Conservation (phyloP, 2,329 filamentous ascomycete genomes). For the Monosporascus sp. region DNA sequence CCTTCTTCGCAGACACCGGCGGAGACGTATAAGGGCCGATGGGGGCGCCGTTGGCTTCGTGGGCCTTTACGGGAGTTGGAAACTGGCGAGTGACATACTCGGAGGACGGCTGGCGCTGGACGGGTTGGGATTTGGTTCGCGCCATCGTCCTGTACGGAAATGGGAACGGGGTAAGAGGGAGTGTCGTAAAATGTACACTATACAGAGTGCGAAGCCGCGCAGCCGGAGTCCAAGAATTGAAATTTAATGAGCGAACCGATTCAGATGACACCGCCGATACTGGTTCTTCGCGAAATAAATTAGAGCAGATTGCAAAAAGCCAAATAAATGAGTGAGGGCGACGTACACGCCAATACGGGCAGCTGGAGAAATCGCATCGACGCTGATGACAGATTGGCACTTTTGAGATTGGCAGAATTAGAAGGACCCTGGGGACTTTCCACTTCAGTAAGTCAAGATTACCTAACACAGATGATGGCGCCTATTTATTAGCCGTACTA, state of each 20-base stretch:
- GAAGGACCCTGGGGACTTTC: neutral
- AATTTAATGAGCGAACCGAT: neutral
- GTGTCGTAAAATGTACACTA: neutral
- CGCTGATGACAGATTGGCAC: constrained; percentile 22
- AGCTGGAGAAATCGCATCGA: neutral
- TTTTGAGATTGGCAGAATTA: constrained; percentile 22
- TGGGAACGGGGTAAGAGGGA: neutral
- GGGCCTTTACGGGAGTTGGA: constrained; percentile 11
- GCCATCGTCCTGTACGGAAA: constrained; percentile 49
- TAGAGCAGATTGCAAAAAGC: neutral
- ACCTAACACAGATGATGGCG: no score
- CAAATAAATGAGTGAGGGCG: neutral
- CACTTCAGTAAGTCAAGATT: no score
- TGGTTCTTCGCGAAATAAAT: neutral
- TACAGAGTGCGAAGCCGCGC: no score
- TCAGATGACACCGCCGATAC: neutral
- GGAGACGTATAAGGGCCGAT: constrained; percentile 4
- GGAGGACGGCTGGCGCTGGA: constrained; percentile 61
- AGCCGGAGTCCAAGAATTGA: neutral
- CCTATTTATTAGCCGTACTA: neutral
- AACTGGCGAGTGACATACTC: constrained; percentile 48
- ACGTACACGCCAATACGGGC: neutral
- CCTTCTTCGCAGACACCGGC: constrained; percentile 31
- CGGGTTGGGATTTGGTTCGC: constrained; percentile 59
- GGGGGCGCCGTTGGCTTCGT: constrained; percentile 19